Base-by-base conservation (phyloP, 352 stramenopile genomes). In the Pythium aphanidermatum region DNA sequence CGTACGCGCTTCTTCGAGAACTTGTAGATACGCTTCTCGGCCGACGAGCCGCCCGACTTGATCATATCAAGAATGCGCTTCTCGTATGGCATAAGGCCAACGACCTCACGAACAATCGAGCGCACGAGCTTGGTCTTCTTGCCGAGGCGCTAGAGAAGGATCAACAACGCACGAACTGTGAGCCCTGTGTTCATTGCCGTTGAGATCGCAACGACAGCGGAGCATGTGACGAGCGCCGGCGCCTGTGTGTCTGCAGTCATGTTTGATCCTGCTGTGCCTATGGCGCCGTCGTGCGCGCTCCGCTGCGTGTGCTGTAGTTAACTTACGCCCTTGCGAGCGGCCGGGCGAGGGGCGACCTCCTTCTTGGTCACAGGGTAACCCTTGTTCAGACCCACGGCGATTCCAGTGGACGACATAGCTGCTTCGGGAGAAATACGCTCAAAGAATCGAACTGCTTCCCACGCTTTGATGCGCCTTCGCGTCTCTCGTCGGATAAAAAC, bases 51-150 rank as follows among this genome's bases (percentile, higher is more conserved):
- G 58, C 93, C 92, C 54, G 90, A 97, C 92, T 99, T 99, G 88
- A 99, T 98, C 93, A 99, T 98, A 91, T 99, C 97, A 58, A 99
- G 87, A 64, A 99, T 98, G 63, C 97, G 85, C 71, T 98, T 98
- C 78, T 99, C 97, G 74, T 99, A 99, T 34, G 97, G 97, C 74
- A 97, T 95, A 33, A 99, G 72, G 55, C 97, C 97, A 28, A 96
- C 94, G 53, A 99, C 96, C 71, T 99, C 97, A 64, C 94, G 90
- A 45, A 98, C 85, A 65, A 99, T 94, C 65, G 96, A 76, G 63
- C 95, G 83, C 48, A 97, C 92, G 47, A 98, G 68, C 53, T 83
- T 84, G 45, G 93, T 97, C 74, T 97, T 95, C 84, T 99, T 98
- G 67, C 81, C 80, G 48, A 74, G 69, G 58, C 76, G 81, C 81